These are phyloP conservation scores for Candida piceae DNA, from an alignment of 805 yeast species.

Conservation along the genomic window DNA sequence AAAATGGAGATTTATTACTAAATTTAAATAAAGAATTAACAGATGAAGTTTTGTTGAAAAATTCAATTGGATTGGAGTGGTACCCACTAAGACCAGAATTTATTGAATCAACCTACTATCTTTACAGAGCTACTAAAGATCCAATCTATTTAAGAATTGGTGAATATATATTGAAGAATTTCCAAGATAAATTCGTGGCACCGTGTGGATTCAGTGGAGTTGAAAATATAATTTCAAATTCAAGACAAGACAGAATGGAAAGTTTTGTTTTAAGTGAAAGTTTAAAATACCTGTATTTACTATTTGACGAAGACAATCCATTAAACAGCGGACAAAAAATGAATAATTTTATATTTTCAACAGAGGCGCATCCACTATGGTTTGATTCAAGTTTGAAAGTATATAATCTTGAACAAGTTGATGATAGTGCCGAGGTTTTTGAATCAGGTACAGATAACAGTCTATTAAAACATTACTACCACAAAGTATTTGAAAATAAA, in stretches of 20 bases:
- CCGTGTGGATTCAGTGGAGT: constrained; percentile 80
- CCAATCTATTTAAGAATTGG: constrained; percentile 81
- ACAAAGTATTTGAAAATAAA: not conserved
- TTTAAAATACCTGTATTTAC: constrained; percentile 70
- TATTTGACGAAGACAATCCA: constrained; percentile 71
- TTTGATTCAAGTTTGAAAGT: constrained; percentile 33
- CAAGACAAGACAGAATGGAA: constrained; percentile 79
- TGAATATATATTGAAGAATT: constrained; percentile 51
- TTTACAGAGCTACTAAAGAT: constrained; percentile 80
- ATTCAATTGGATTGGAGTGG: constrained; percentile 68
- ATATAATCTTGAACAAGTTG: constrained; percentile 16
- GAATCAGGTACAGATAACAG: too few relatives aligned
- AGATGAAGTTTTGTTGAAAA: constrained; percentile 21
- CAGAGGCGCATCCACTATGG: constrained; percentile 95
- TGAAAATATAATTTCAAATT: constrained; percentile 60
- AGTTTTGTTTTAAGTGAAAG: constrained; percentile 87
- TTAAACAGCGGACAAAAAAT: too few relatives aligned
- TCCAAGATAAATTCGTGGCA: constrained; percentile 46
- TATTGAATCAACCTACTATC: constrained; percentile 79
- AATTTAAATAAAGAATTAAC: constrained; percentile 21
- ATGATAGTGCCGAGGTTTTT: not conserved
- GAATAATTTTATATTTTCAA: constrained; percentile 55
- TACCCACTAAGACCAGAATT: constrained; percentile 92
- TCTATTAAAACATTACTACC: not conserved
- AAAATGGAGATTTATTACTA: constrained; percentile 15